A percentile compares a stretch with the other conserved stretches of the same genome.
Evolutionary conservation across 1,139 yeast species (phyloP).

Genomic region (Candida tropicalis): DNA sequence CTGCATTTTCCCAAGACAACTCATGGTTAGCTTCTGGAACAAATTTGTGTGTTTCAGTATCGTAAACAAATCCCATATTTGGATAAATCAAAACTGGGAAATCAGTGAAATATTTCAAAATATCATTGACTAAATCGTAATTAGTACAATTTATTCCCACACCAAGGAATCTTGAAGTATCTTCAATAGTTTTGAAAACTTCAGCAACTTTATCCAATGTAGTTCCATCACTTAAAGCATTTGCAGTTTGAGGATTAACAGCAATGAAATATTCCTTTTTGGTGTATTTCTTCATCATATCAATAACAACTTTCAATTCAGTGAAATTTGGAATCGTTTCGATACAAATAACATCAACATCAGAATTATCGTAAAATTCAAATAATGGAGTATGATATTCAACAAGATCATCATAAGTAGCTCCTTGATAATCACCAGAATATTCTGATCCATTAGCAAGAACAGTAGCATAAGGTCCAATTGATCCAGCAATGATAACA

Average conservation of each 20-base stretch:
- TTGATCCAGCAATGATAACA: constrained; percentile 52
- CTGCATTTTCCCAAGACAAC: constrained; percentile 32
- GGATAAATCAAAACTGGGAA: constrained; percentile 39
- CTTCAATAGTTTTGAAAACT: constrained; percentile 10
- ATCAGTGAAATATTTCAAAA: constrained; percentile 12
- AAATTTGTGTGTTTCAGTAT: constrained; percentile 16
- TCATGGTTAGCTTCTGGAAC: constrained; percentile 13
- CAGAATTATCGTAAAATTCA: constrained; percentile 32
- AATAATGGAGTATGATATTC: constrained; percentile 55
- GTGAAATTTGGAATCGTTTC: constrained; percentile 65
- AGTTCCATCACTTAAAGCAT: constrained; percentile 37
- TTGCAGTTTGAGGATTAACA: constrained; percentile 26
- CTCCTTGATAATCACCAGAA: constrained; percentile 57
- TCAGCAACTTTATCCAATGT: constrained; percentile 24
- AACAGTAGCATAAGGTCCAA: constrained; percentile 77
- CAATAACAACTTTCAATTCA: constrained; percentile 47
- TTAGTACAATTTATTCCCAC: constrained; percentile 47
- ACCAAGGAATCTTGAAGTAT: constrained; percentile 26
- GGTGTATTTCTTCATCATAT: constrained; percentile 21
- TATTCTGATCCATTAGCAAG: constrained; percentile 69
- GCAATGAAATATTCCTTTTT: constrained; percentile 27
- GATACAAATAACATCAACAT: constrained; percentile 57
- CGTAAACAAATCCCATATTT: constrained; percentile 38
- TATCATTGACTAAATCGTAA: constrained; percentile 19
- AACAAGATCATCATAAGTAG: constrained; percentile 30